A percentile compares a stretch with the other conserved stretches of the same genome.
Evolutionary conservation across 768 basidiomycete species (phyloP).

Genomic region (Sistotremastrum niveocremeum): DNA sequence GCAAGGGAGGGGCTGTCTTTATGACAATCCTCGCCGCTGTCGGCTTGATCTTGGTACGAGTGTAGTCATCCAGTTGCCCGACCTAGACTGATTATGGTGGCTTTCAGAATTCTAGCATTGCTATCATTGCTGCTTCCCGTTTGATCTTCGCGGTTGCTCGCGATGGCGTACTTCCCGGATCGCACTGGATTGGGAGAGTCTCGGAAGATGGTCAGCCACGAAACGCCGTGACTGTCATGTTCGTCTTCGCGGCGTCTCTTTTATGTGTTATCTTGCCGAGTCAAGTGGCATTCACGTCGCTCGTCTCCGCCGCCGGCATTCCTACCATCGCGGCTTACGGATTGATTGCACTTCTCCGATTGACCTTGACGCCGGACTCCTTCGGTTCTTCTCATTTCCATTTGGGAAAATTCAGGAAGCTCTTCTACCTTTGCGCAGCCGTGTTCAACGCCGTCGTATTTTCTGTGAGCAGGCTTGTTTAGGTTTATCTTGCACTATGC

Average conservation of each 20-base stretch:
- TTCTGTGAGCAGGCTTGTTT: conserved; percentile 32
- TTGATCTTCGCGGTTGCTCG: conserved; percentile 90
- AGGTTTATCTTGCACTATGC: conserved; percentile 3
- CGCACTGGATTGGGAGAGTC: conserved; percentile 70
- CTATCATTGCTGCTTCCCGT: conserved; percentile 79
- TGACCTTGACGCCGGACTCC: conserved; percentile 63
- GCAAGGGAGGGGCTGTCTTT: conserved; percentile 64
- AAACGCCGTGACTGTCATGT: conserved; percentile 82
- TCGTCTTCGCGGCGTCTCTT: conserved; percentile 55
- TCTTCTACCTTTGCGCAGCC: conserved; percentile 54
- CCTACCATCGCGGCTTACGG: conserved; percentile 86
- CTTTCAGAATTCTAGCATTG: conserved; percentile 67
- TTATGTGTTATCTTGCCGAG: conserved; percentile 86
- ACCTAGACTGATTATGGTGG: background rate
- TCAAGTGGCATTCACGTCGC: conserved; percentile 83
- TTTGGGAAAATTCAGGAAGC: conserved; percentile 49
- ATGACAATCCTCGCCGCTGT: conserved; percentile 78
- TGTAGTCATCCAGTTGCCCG: background rate
- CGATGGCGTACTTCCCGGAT: conserved; percentile 80
- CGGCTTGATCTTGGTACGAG: conserved; percentile 65
- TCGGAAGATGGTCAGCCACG: conserved; percentile 58
- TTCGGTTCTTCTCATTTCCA: conserved; percentile 66
- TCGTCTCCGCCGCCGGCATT: conserved; percentile 74
- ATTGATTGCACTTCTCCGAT: conserved; percentile 60
- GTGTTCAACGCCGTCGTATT: conserved; percentile 68